Percentiles rank a stretch among this genome's conserved stretches.
These are phyloP conservation scores for Trametes villosa DNA, from an alignment of 768 basidiomycete genomes.

Conservation along the genomic window DNA sequence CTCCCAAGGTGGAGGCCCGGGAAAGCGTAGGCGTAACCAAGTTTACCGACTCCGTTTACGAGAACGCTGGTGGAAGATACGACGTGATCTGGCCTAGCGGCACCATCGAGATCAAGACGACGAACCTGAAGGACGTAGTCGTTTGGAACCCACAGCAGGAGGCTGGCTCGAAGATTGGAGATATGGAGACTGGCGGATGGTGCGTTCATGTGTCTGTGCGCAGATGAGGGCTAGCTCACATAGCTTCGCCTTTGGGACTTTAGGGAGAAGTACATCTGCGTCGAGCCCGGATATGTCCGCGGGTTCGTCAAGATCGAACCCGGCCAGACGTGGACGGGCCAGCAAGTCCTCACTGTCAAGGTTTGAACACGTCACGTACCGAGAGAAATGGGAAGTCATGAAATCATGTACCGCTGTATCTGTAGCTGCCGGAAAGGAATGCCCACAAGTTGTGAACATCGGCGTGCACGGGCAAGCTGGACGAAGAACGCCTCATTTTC, in stretches of 20 bases:
- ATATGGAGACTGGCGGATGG: conserved; percentile 93
- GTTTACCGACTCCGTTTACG: conserved; percentile 80
- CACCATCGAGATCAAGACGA: conserved; percentile 54
- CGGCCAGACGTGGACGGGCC: conserved; percentile 76
- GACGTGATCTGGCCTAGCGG: conserved; percentile 63
- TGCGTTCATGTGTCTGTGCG: conserved; percentile 39
- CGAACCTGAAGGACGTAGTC: conserved; percentile 79
- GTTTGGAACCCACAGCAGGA: conserved; percentile 90
- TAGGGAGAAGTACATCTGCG: conserved; percentile 86
- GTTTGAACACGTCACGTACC: conserved; percentile 2
- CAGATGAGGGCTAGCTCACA: not conserved
- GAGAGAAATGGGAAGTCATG: not conserved
- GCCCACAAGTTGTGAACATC: not conserved
- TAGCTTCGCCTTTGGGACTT: not conserved
- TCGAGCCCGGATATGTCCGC: conserved; percentile 87
- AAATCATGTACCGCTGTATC: conserved; percentile 4
- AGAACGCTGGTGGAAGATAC: conserved; percentile 60
- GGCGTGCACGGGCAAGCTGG: not conserved
- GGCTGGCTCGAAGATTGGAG: conserved; percentile 71
- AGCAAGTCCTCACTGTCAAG: conserved; percentile 61
- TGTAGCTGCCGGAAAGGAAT: not conserved
- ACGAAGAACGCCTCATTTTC: not conserved
- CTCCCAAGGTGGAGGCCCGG: conserved; percentile 61
- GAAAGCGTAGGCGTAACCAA: conserved; percentile 65
- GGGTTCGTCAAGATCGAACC: conserved; percentile 68